Conservation (phyloP, 2,329 filamentous ascomycete genomes). For the Colletotrichum tropicale region DNA sequence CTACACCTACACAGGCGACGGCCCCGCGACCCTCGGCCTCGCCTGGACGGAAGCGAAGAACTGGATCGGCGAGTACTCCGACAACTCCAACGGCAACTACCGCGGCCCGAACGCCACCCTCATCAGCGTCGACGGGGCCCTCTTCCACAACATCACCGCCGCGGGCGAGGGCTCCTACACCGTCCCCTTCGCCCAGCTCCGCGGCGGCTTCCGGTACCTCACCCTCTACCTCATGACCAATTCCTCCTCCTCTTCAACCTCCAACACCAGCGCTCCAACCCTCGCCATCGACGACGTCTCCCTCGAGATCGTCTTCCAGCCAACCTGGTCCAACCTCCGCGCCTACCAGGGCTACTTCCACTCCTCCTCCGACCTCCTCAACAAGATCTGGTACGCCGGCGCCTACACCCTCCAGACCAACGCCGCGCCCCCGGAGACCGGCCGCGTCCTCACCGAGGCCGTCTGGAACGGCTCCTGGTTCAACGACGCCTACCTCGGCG, state of each 20-base stretch:
- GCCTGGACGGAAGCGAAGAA: conserved; percentile 53
- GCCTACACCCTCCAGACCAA: conserved; percentile 49
- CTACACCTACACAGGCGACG: conserved; percentile 44
- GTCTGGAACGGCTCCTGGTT: conserved; percentile 27
- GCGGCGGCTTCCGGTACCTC: conserved; percentile 59
- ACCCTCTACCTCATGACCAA: conserved; percentile 42
- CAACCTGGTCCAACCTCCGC: conserved; percentile 48
- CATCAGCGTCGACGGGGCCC: conserved; percentile 42
- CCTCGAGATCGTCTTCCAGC: conserved; percentile 42
- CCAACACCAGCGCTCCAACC: neutral
- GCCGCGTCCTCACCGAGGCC: conserved; percentile 22
- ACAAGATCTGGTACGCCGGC: conserved; percentile 58
- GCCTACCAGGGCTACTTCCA: conserved; percentile 62
- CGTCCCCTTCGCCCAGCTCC: conserved; percentile 40
- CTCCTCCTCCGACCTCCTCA: conserved; percentile 52
- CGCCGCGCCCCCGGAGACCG: conserved; percentile 23
- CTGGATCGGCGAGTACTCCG: conserved; percentile 50
- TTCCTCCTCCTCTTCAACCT: neutral
- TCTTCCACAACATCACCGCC: conserved; percentile 44
- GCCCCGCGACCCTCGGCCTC: conserved; percentile 42
- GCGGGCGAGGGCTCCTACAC: conserved; percentile 35
- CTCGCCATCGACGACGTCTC: conserved; percentile 35
- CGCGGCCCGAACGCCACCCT: conserved; percentile 33
- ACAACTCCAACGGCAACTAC: conserved; percentile 50
- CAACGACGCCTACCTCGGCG: conserved; percentile 36